phyloP scores from a whole-genome alignment of 768 basidiomycete genomes.

The Phylloporus sp. region DNA sequence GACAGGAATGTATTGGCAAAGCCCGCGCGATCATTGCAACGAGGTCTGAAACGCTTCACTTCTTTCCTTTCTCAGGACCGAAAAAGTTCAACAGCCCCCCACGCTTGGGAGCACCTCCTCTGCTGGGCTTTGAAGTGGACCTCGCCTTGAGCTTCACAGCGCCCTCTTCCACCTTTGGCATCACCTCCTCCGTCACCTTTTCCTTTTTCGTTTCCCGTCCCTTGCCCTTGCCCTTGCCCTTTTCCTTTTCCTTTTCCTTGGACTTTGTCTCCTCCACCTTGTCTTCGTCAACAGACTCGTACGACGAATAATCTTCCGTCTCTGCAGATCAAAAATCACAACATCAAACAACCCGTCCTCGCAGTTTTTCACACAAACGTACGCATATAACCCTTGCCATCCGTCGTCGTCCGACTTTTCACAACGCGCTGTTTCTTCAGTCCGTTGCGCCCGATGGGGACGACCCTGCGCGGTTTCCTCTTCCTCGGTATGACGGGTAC shows the following conservation, averaged over 20 bases:
- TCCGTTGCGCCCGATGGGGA: slow-evolving; percentile 77
- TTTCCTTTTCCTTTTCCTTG: slow-evolving; percentile 13
- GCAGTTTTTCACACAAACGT: slow-evolving; percentile 19
- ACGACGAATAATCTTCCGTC: slow-evolving; percentile 74
- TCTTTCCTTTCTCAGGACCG: slow-evolving; percentile 28
- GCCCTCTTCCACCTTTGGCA: slow-evolving; percentile 14
- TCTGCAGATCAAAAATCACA: slow-evolving; percentile 45
- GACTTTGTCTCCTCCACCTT: slow-evolving; percentile 27
- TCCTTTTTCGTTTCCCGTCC: slow-evolving; percentile 17
- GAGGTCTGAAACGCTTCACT: too few species aligned
- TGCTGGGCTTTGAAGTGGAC: slow-evolving; percentile 10
- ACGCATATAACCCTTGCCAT: slow-evolving; percentile 75
- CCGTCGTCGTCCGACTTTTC: slow-evolving; percentile 50
- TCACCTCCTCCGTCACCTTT: slow-evolving; percentile 17
- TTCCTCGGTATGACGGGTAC: slow-evolving; percentile 32
- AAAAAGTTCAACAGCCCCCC: slow-evolving; percentile 32
- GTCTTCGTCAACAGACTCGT: slow-evolving; percentile 69
- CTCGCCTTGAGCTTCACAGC: slow-evolving; percentile 17
- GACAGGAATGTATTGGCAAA: too few species aligned
- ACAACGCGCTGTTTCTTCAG: slow-evolving; percentile 65
- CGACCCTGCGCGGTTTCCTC: slow-evolving; percentile 48
- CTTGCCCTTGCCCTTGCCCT: slow-evolving; percentile 14
- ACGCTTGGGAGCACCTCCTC: slow-evolving; percentile 21
- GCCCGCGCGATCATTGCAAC: too few species aligned
- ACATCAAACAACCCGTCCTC: neutral